These are phyloP conservation scores for Phytophthora sp. DNA, from an alignment of 352 stramenopile species.

Conservation along the genomic window DNA sequence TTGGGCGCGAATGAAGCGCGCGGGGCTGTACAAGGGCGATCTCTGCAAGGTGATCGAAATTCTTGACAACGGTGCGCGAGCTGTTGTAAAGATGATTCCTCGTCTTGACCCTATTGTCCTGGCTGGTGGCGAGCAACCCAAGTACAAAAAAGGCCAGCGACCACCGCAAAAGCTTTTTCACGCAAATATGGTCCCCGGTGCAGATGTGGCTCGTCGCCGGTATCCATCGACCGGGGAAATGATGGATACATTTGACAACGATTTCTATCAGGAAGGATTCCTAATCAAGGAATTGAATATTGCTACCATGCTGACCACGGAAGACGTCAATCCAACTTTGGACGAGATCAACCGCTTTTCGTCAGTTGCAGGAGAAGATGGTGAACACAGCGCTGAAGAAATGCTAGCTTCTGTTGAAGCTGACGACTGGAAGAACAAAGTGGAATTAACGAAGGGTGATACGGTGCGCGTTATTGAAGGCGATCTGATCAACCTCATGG, in stretches of 20 bases:
- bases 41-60: slow-evolving; percentile 90
- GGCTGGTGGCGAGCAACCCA: slow-evolving; percentile 74
- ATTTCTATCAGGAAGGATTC: slow-evolving; percentile 90
- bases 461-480: slow-evolving; percentile 90
- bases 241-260: slow-evolving; percentile 90
- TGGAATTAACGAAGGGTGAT: slow-evolving; percentile 89
- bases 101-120: slow-evolving; percentile 81
- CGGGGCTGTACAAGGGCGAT: slow-evolving; percentile 87
- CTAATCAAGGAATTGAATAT: slow-evolving; percentile 90
- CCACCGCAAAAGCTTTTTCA: slow-evolving; percentile 89
- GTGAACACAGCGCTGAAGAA: slow-evolving; percentile 70
- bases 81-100: slow-evolving; percentile 88
- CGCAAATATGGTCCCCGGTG: slow-evolving; percentile 62
- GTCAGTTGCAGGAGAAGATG: slow-evolving; percentile 62
- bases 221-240: slow-evolving; percentile 81
- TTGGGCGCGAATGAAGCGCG: slow-evolving; percentile 88
- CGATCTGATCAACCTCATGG: slow-evolving; percentile 91
- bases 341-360: slow-evolving; percentile 92
- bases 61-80: slow-evolving; percentile 82
- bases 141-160: slow-evolving; percentile 91
- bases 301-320: slow-evolving; percentile 81
- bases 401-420: slow-evolving; percentile 75
- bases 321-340: slow-evolving; percentile 86
- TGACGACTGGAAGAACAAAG: slow-evolving; percentile 90
- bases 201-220: slow-evolving; percentile 70